Evolutionary conservation across 129 eudicot species (phyloP), one percentile per base, ranked within the genome.

Genomic region (Flaveria trinervia): DNA sequence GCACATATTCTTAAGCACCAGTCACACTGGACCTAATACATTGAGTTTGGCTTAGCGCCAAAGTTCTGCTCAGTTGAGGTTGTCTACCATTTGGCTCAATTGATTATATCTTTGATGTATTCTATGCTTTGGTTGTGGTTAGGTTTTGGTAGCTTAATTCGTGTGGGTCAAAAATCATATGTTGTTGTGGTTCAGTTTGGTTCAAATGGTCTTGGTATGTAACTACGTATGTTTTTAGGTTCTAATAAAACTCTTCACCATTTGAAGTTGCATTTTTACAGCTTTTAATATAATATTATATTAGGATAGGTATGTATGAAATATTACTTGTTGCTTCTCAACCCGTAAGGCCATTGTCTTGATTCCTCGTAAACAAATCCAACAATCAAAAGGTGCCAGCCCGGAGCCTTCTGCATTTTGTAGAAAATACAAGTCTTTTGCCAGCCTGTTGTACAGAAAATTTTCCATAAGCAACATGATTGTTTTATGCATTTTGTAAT

Each of bases 331-430:
- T 89, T 95, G 99, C 86, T 92, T 95, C 80, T 95, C 99, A 44
- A 95, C 88, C 56, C 97, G 97, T 60, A 95, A 83, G 26, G 90
- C 97, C 99, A 95, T 91, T 30, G 99, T 95, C 82, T 95, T 95
- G 74, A 95, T 89, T 65, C 99, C 99, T 52, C 97, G 86, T 83
- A 95, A 85, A 75, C 99, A 91, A 45, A 95, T 76, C 97, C 99
- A 95, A 79, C 99, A 95, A 84, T 95, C 99, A 70, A 95, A 95
- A 48, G 99, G 96, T 36, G 99, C 96, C 72, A 95, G 80, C 26
- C 94, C 97, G 12, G 97, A 75, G 18, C 99, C 99, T 79, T 95
- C 97, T 12, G 97, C 96, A 85, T 91, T 95, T 86, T 95, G 99
- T 82, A 92, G 82, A 81, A 95, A 89, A 82, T 89, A 85, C 85